Conservation (phyloP, 129 eudicot genomes). For the Flaveria robusta region DNA sequence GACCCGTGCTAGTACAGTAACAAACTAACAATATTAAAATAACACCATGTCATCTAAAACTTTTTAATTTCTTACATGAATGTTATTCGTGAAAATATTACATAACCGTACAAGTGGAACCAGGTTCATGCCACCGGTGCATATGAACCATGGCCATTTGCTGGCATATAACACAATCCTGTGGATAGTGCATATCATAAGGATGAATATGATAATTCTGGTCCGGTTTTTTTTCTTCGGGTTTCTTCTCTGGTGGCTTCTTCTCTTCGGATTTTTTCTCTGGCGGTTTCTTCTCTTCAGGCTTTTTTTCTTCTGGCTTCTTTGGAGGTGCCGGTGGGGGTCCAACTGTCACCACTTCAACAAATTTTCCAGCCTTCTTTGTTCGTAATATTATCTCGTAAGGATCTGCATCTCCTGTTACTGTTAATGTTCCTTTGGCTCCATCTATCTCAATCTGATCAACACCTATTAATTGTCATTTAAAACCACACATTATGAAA, state of each 20-base stretch:
- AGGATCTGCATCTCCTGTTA: conserved; percentile 73
- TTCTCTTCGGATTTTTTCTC: conserved; percentile 44
- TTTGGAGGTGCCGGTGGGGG: conserved; percentile 69
- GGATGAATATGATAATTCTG: conserved; percentile 27
- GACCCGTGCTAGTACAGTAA: too few relatives aligned
- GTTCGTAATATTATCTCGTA: conserved; percentile 52
- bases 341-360: conserved; percentile 61
- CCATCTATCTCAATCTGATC: conserved; percentile 67
- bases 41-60: background rate
- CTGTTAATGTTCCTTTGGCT: conserved; percentile 56
- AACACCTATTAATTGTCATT: conserved; percentile 43
- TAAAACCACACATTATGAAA: background rate
- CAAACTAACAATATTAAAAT: background rate
- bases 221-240: conserved; percentile 28
- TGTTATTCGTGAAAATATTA: conserved; percentile 17
- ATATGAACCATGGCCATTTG: conserved; percentile 38
- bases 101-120: conserved; percentile 47
- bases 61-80: conserved; percentile 31
- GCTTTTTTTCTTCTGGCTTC: conserved; percentile 51
- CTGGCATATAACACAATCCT: conserved; percentile 40
- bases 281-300: conserved; percentile 37
- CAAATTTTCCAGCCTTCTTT: conserved; percentile 54
- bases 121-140: conserved; percentile 37
- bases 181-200: conserved; percentile 30
- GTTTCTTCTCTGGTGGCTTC: conserved; percentile 26